Conservation (phyloP, 345 rosid genomes). For the Citrus sinensis region DVS_A1.0 CM039161.1:2943501-2944000, state of each 20-base stretch:
- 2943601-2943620: not conserved
- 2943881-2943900: slow-evolving; percentile 6
- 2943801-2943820: slow-evolving; percentile 25
- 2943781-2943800: slow-evolving; percentile 20
- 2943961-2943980: slow-evolving; percentile 45
- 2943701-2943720: slow-evolving; percentile 20
- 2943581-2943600: not conserved
- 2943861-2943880: slow-evolving; percentile 18
- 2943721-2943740: not conserved
- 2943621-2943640: not conserved
- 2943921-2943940: slow-evolving; percentile 1
- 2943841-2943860: not conserved
- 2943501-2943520: not conserved
- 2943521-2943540: too few species aligned
- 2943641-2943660: not conserved
- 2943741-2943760: not conserved
- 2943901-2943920: not conserved
- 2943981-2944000: slow-evolving; percentile 44
- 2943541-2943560: too few species aligned
- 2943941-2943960: slow-evolving; percentile 32
- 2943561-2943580: too few species aligned
- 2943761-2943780: not conserved
- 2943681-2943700: slow-evolving; percentile 23
- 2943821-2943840: slow-evolving; percentile 32
- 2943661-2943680: slow-evolving; percentile 31